A percentile compares a stretch with the other conserved stretches of the same genome.
Conservation (phyloP, 1,284 basidiomycete genomes). For the Cerrena zonata region DNA sequence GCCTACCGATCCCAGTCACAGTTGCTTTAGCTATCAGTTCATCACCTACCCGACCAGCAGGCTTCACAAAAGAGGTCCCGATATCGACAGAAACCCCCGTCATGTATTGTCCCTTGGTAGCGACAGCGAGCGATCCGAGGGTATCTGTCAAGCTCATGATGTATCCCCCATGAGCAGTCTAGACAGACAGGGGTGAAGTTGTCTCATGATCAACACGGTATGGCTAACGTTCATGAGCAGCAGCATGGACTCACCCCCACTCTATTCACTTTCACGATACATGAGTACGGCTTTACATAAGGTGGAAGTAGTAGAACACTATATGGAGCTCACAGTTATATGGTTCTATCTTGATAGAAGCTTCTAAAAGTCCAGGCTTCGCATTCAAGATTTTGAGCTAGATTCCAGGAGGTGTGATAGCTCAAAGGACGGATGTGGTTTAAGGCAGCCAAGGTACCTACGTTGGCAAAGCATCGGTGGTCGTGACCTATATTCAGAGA, state of each 20-base stretch:
- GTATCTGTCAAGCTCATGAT: constrained; percentile 83
- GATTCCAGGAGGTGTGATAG: too few species aligned
- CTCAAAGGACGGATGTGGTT: neutral
- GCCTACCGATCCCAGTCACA: constrained; percentile 59
- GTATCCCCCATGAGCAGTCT: constrained; percentile 77
- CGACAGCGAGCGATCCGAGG: constrained; percentile 77
- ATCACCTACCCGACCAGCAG: constrained; percentile 63
- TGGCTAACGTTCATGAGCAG: too few species aligned
- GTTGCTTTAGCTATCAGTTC: constrained; percentile 55
- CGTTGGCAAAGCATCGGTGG: constrained; percentile 71
- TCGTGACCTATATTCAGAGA: constrained; percentile 57
- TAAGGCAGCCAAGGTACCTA: constrained; percentile 26
- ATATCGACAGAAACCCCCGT: constrained; percentile 88
- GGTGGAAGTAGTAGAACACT: neutral
- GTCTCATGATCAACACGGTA: too few species aligned
- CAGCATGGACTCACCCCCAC: constrained; percentile 63
- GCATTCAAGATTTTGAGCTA: constrained; percentile 63
- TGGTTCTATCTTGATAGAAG: constrained; percentile 63
- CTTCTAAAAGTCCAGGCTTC: constrained; percentile 59
- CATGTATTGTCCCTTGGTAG: constrained; percentile 77
- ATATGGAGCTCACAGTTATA: constrained; percentile 55
- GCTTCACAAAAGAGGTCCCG: constrained; percentile 74
- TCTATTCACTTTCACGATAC: constrained; percentile 49
- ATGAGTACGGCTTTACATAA: neutral
- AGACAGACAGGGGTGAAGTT: neutral